Conservation (phyloP, 306 rosid species). For the Echinosophora koreensis region DNA sequence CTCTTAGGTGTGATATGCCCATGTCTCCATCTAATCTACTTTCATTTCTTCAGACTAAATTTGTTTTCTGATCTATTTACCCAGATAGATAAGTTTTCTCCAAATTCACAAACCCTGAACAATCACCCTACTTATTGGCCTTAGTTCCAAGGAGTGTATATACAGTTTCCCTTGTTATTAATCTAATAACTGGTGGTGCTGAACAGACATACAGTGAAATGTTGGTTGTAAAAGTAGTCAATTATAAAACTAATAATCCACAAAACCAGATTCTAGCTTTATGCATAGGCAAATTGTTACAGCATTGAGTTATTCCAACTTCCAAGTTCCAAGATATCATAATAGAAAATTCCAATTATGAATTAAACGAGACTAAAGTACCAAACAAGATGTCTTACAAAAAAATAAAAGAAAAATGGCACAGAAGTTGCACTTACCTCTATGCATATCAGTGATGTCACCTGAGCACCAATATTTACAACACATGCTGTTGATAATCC, state of each 20-base stretch:
- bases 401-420: constrained; percentile 14
- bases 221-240: neutral
- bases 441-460: constrained; percentile 87
- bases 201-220: neutral
- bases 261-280: neutral
- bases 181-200: neutral
- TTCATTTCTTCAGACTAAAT: too few species aligned
- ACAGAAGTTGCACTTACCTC: constrained; percentile 68
- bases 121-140: too few species aligned
- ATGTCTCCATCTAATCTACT: too few species aligned
- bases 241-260: constrained; percentile 18
- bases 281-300: neutral
- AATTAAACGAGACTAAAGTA: constrained; percentile 5
- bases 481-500: constrained; percentile 96
- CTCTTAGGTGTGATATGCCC: too few species aligned
- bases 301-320: constrained; percentile 19
- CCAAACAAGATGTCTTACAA: constrained; percentile 18
- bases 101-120: too few species aligned
- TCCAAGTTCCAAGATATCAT: constrained; percentile 39
- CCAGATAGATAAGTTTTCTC: too few species aligned
- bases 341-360: constrained; percentile 12
- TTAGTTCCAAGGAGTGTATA: neutral
- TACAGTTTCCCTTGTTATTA: constrained; percentile 22
- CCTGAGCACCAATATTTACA: constrained; percentile 92
- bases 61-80: too few species aligned